Conservation (phyloP, 306 rosid species). For the Delonix regia region DNA sequence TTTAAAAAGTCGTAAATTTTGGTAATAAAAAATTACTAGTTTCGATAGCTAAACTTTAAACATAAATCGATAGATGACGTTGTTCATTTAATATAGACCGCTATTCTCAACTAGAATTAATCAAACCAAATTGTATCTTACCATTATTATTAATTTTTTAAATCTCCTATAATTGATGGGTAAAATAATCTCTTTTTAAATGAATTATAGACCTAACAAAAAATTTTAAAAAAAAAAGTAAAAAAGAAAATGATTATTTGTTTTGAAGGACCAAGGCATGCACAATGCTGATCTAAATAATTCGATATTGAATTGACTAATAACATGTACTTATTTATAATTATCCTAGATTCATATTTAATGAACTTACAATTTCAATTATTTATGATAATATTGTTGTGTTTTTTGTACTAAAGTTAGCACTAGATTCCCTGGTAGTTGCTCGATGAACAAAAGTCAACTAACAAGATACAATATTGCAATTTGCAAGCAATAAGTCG, state of each 20-base stretch:
- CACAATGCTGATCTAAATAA: too few species aligned
- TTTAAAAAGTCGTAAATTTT: too few species aligned
- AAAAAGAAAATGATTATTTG: background rate
- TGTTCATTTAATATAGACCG: too few species aligned
- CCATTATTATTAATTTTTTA: background rate
- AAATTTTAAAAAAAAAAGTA: background rate
- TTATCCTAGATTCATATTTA: background rate
- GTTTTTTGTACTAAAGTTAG: background rate
- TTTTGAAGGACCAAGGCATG: too few species aligned
- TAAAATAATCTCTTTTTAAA: background rate
- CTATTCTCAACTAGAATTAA: background rate
- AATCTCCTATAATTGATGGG: background rate
- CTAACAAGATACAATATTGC: background rate
- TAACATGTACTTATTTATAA: background rate
- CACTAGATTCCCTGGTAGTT: background rate
- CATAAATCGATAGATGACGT: too few species aligned
- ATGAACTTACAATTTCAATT: background rate
- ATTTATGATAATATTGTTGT: background rate
- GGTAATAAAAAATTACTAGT: too few species aligned
- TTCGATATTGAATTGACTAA: background rate
- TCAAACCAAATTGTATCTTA: background rate
- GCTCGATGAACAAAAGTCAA: background rate
- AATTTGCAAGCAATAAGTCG: background rate
- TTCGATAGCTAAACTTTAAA: too few species aligned
- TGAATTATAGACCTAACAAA: background rate